phyloP scores from a whole-genome alignment of 2,329 filamentous ascomycete species.

The Colletotrichum sp. region DNA sequence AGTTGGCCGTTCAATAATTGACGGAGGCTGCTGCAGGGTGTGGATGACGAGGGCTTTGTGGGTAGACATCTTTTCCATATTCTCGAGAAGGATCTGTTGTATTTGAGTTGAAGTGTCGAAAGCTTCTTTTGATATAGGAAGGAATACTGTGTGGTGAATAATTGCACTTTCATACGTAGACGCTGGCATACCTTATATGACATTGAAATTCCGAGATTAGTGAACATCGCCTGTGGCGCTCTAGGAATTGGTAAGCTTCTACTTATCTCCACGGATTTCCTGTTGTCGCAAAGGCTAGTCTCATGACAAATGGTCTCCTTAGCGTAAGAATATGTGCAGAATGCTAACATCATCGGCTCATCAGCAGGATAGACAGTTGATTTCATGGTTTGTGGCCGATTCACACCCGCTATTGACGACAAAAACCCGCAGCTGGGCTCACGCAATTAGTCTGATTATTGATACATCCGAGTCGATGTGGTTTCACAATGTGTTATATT shows the following conservation, averaged over 20 bases:
- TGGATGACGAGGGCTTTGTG: background rate
- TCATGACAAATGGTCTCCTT: background rate
- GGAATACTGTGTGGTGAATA: background rate
- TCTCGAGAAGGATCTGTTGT: background rate
- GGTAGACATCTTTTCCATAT: background rate
- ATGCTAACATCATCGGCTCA: background rate
- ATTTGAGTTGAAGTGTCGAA: background rate
- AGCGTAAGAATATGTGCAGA: background rate
- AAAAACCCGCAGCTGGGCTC: background rate
- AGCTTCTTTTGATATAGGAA: background rate
- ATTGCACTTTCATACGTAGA: background rate
- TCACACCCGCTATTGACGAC: background rate
- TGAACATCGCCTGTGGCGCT: background rate
- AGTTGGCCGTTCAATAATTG: background rate
- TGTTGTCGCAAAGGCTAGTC: background rate
- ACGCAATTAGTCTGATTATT: background rate
- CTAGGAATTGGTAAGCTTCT: background rate
- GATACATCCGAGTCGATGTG: background rate
- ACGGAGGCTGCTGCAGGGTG: background rate
- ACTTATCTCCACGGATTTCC: background rate
- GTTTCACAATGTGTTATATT: rapidly evolving
- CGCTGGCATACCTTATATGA: background rate
- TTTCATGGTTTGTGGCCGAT: background rate
- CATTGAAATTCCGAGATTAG: background rate
- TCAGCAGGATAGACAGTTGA: background rate